These are phyloP conservation scores for Closterium sp. DNA, from an alignment of 139 green algal genomes.

Conservation along the genomic window DNA sequence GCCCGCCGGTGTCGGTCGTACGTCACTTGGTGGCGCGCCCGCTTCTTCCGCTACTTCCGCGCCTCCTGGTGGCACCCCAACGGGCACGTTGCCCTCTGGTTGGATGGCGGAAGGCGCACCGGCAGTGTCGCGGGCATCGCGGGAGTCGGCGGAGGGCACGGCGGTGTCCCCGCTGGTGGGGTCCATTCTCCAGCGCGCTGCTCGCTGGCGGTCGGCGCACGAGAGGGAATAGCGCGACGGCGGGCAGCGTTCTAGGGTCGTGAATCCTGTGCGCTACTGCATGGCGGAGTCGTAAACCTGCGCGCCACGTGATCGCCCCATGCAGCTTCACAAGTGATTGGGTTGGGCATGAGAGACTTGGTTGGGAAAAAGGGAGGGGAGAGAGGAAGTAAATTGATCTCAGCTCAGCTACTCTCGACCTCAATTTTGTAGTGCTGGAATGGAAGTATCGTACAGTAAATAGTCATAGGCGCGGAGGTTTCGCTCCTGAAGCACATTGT, in stretches of 20 bases:
- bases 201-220: background rate
- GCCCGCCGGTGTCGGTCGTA: no score
- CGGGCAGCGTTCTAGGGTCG: background rate
- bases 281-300: background rate
- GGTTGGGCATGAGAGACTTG: no score
- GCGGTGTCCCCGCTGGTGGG: background rate
- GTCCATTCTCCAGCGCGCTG: background rate
- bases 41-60: background rate
- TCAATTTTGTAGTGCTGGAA: no score
- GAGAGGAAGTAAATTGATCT: no score
- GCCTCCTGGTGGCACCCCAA: background rate
- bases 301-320: no score
- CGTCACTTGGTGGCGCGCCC: no score
- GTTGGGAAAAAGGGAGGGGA: no score
- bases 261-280: background rate
- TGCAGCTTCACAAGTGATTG: no score
- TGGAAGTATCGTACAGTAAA: no score
- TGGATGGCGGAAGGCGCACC: background rate
- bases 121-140: background rate
- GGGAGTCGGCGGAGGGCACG: background rate
- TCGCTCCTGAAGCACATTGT: background rate
- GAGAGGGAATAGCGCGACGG: background rate
- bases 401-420: no score
- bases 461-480: no score
- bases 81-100: background rate